Percentiles rank a stretch among this genome's conserved stretches.
Conservation (phyloP, 1,139 yeast species). For the Martiniozyma asiatica region DNA sequence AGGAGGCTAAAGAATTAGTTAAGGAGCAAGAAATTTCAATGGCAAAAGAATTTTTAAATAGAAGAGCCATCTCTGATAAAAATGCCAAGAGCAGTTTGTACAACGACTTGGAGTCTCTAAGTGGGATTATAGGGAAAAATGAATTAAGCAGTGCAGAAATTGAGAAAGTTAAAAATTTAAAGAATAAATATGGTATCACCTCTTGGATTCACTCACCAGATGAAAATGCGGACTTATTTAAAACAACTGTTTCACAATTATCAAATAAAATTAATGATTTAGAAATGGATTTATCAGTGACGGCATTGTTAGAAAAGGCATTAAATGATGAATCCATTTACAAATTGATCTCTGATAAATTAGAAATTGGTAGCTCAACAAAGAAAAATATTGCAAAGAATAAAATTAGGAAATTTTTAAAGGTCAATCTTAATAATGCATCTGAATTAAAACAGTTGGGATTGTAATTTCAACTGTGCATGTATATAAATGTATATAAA, state of each 20-base stretch:
- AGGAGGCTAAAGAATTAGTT: conserved; percentile 58
- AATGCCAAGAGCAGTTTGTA: conserved; percentile 27
- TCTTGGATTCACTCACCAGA: conserved; percentile 21
- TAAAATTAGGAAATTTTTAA: conserved; percentile 37
- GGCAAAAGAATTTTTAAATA: conserved; percentile 35
- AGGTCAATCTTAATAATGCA: conserved; percentile 15
- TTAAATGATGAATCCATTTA: conserved; percentile 11
- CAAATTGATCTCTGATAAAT: conserved; percentile 10
- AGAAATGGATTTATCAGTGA: no score
- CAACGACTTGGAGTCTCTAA: conserved; percentile 37
- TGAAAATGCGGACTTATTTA: conserved; percentile 17
- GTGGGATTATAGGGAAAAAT: conserved; percentile 27
- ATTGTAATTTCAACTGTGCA: conserved; percentile 9
- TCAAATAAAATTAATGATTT: conserved; percentile 14
- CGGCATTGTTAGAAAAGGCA: conserved; percentile 10
- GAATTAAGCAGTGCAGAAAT: conserved; percentile 29
- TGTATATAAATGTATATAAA: conserved; percentile 4
- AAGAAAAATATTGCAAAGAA: conserved; percentile 40
- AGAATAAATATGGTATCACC: conserved; percentile 23
- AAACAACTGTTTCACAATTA: conserved; percentile 15
- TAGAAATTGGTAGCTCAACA: conserved; percentile 18
- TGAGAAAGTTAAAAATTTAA: conserved; percentile 26
- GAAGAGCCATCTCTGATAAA: conserved; percentile 29
- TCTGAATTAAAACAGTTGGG: conserved; percentile 18
- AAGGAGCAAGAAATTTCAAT: conserved; percentile 46